phyloP scores from a whole-genome alignment of 345 rosid species.

The Eucalyptus erythrocorys region DNA sequence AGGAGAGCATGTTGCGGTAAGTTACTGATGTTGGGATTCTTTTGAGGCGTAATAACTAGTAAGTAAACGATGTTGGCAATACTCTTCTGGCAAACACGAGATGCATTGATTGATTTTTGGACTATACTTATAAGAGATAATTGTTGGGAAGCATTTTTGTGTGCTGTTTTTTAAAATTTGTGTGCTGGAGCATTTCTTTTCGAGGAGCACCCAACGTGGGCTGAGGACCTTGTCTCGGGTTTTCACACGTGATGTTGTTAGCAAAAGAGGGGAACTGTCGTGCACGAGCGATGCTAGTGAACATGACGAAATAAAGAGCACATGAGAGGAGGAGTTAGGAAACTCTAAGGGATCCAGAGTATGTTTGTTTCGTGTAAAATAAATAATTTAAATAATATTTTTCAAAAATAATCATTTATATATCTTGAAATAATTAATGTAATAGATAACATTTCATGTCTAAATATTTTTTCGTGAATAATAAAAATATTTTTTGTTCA shows the following conservation, averaged over 20 bases:
- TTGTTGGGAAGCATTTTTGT: neutral
- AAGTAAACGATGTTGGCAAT: neutral
- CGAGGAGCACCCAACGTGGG: neutral
- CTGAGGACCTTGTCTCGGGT: neutral
- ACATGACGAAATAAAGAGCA: neutral
- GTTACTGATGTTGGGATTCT: neutral
- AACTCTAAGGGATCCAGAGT: neutral
- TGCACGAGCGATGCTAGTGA: neutral
- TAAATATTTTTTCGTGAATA: no score
- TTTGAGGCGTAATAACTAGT: neutral
- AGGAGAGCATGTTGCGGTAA: neutral
- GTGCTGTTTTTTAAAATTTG: neutral
- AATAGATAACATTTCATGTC: no score
- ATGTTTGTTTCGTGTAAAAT: no score
- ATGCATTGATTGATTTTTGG: neutral
- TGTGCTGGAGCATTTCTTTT: neutral
- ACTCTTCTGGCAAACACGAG: neutral
- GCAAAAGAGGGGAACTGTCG: neutral
- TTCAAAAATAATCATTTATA: no score
- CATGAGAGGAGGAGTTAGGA: neutral
- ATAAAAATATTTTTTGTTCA: accelerated
- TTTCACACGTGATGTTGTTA: neutral
- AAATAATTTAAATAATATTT: no score
- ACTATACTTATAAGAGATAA: no score
- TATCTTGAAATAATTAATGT: no score